Base-by-base conservation (phyloP, 2,329 filamentous ascomycete genomes). In the Diplodia mutila region DNA sequence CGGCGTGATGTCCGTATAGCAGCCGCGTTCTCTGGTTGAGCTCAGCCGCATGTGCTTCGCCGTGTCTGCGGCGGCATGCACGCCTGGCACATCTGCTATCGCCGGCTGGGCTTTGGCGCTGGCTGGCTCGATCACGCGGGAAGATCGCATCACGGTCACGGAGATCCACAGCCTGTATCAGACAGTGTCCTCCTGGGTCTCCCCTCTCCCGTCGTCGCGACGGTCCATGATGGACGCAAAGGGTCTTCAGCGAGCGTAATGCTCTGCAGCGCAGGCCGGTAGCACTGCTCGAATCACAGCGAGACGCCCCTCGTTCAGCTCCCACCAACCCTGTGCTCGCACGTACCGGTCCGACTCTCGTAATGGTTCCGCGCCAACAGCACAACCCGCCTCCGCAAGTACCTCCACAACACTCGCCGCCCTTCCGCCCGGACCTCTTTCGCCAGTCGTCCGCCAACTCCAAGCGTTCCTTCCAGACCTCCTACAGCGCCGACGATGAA, bases 401-500 rank as follows among this genome's bases (percentile, higher is more conserved):
- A 32, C 51, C 63, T 65, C 49, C 64, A 59, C 48, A 53, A 29
- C 32, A n/a, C 14, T 65, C 67, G 65, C 73, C 75, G 53, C 69
- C 68, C 12, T 68, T 57, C 55, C 66, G 57, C 52, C 71, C 66
- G 34, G 65, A 37, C 25, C 68, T 75, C 29, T 65, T 67, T 59
- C 72, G 77, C 68, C 70, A 77, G 74, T 70, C 70, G 61, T 79
- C 77, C 37, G 68, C 74, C 23, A 71, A 72, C 67, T 78, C 76
- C 67, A 80, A 80, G 69, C 67, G 71, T 63, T 78, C 77, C 52
- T 53, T 53, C 27, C 39, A 34, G 46, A 63, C 61, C 49, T 69
- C 59, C 51, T 68, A 69, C 70, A 71, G 69, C 54, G 80, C 79
- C 69, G 80, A 82, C 72, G 80, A 81, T 75, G 80, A 82, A 73